Percentiles rank a stretch among this genome's conserved stretches.
phyloP scores from a whole-genome alignment of 164 flowering plant species.

The Protea cynaroides region DNA sequence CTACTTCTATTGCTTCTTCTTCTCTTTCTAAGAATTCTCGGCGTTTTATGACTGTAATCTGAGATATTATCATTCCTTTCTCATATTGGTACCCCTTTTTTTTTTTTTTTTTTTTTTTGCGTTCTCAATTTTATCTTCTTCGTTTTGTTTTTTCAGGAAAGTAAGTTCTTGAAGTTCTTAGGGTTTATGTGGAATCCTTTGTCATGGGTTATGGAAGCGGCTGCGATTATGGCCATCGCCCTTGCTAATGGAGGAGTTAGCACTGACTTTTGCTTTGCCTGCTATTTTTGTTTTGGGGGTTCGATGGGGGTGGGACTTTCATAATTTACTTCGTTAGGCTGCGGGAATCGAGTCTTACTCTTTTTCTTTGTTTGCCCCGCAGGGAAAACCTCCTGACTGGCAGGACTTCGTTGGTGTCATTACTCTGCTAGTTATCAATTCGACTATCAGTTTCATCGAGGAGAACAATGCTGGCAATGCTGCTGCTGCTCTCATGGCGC shows the following conservation, averaged over 20 bases:
- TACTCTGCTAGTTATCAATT: conserved; percentile 63
- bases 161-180: conserved; percentile 69
- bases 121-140: not conserved
- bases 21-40: no score
- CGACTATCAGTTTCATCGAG: conserved; percentile 85
- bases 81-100: no score
- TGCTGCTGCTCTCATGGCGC: conserved; percentile 93
- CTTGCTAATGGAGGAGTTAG: conserved; percentile 93
- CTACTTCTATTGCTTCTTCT: not conserved
- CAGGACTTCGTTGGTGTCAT: conserved; percentile 87
- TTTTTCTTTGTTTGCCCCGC: conserved; percentile 10
- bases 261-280: conserved; percentile 2
- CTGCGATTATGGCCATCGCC: conserved; percentile 85
- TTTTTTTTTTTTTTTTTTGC: no score
- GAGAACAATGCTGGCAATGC: conserved; percentile 96
- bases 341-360: no score
- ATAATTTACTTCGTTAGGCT: no score
- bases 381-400: conserved; percentile 89
- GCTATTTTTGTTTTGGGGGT: not conserved
- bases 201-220: conserved; percentile 96
- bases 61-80: not conserved
- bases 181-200: conserved; percentile 96
- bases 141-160: conserved; percentile 50
- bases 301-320: not conserved
- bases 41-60: not conserved